Conservation (phyloP, 2,329 filamentous ascomycete species). For the Pseudogymnoascus sp. region DNA sequence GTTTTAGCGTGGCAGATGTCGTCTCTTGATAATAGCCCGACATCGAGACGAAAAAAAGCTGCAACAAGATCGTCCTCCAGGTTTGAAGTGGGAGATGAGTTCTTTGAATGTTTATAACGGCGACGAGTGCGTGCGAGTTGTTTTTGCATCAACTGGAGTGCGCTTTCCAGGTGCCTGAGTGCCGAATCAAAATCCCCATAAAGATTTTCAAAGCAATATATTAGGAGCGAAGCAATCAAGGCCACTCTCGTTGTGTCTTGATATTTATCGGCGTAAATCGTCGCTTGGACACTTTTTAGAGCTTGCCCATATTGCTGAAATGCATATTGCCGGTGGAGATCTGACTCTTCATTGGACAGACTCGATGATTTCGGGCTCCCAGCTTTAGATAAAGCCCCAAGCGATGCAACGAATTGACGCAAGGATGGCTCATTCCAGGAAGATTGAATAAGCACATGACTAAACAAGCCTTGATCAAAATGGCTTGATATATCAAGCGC, state of each 20-base stretch:
- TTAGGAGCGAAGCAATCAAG: constrained; percentile 19
- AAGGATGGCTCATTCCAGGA: constrained; percentile 15
- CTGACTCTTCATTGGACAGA: background rate
- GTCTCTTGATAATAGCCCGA: constrained; percentile 10
- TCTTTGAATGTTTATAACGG: background rate
- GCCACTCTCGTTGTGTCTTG: constrained; percentile 15
- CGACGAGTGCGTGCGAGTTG: background rate
- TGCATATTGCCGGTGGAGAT: constrained; percentile 15
- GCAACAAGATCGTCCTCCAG: constrained; percentile 18
- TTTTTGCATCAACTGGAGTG: background rate
- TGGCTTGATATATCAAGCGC: constrained; percentile 15
- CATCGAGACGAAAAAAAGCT: constrained; percentile 16
- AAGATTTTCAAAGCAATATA: constrained; percentile 20
- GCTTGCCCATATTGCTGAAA: constrained; percentile 17
- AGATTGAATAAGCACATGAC: constrained; percentile 15
- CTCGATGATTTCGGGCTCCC: background rate
- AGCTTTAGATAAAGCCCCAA: constrained; percentile 18
- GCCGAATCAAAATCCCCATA: constrained; percentile 16
- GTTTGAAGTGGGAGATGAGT: constrained; percentile 4
- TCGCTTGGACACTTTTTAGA: constrained; percentile 13
- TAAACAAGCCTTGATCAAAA: constrained; percentile 16
- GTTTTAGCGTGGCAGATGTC: constrained; percentile 7
- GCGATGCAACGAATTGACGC: constrained; percentile 13
- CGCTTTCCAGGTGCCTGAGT: background rate
- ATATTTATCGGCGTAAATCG: constrained; percentile 9